Base-by-base conservation (phyloP, 2,329 filamentous ascomycete species). In the Plectosphaerella plurivora region DNA sequence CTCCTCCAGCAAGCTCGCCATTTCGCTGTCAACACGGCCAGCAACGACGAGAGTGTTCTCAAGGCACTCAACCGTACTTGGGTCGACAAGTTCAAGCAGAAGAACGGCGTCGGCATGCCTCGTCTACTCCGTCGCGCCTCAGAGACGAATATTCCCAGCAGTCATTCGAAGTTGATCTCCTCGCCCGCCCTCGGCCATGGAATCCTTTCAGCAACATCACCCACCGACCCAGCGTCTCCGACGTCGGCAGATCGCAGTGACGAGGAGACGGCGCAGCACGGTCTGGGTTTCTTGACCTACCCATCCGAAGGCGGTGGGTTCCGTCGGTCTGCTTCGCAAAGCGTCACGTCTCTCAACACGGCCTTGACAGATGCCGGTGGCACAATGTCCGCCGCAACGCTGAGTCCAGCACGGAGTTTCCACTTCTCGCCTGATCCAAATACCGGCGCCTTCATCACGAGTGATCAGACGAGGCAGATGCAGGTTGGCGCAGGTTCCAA, bases 31-130 rank as follows among this genome's bases (percentile, higher is more conserved):
- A 87, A 83, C 22, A 87, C 86, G 35, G 85, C 72, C 42, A 70
- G 84, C 24, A 83, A 84, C 53, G 81, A 84, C 4, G 90, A 96
- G 51, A 84, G 79, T 57, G 83, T 89, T 48, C 70, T 87, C 52
- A 89, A 87, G 61, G 81, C 82, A 47, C 81, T 90, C 58, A 94
- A 83, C 59, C 76, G 83, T 28, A 85, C 78, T 59, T 97, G 93
- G 92, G 78, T 97, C 35, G 91, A 96, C 64, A 95, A 94, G 66
- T 97, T 97, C 76, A 96, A 97, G 75, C 84, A 91, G 65, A 96
- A 93, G 73, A 87, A 96, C 66, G 84, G 72, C 28, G 72, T 83
- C 51, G 73, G 69, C 3, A 39, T 61, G 15, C 72, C 71, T 15
- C 74, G 71, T 15, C 77, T 73, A 54, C 63, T 83, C 37, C 73